A percentile compares a stretch with the other conserved stretches of the same genome.
Evolutionary conservation across 108 stramenopile genomes (phyloP).

Genomic region (Skeletonema marinoi): DNA sequence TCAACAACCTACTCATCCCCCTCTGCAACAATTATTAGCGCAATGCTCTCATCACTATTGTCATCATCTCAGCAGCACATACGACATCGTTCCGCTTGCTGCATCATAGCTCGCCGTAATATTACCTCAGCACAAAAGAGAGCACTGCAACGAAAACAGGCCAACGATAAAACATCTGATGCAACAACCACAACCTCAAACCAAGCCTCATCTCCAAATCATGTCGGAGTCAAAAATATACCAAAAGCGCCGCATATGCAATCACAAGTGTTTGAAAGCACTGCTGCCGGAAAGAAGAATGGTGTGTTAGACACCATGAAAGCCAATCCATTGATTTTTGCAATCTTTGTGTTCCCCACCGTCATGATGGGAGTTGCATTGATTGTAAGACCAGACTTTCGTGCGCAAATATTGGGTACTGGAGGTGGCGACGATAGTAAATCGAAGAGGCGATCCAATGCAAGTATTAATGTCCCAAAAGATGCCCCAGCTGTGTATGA

Average conservation of each 20-base stretch:
- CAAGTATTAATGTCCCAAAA: background rate
- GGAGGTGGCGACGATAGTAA: background rate
- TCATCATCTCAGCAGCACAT: background rate
- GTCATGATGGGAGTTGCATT: background rate
- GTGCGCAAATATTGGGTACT: background rate
- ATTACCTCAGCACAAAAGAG: conserved; percentile 2
- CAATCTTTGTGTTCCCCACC: background rate
- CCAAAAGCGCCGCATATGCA: conserved; percentile 8
- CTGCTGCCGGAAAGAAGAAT: background rate
- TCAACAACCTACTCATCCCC: too few species aligned
- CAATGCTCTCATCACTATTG: background rate
- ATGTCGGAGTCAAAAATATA: background rate
- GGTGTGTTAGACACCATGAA: background rate
- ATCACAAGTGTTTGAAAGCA: background rate
- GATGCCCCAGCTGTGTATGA: background rate
- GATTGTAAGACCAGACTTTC: background rate
- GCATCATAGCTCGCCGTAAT: background rate
- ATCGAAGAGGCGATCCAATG: background rate
- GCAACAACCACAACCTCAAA: background rate
- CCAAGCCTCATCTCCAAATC: background rate
- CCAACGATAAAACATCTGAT: background rate
- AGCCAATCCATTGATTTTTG: conserved; percentile 1
- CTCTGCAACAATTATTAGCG: background rate
- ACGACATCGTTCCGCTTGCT: background rate
- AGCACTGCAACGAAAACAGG: background rate